phyloP scores from a whole-genome alignment of 805 yeast genomes.

The Metschnikowia cerradonensis region DNA sequence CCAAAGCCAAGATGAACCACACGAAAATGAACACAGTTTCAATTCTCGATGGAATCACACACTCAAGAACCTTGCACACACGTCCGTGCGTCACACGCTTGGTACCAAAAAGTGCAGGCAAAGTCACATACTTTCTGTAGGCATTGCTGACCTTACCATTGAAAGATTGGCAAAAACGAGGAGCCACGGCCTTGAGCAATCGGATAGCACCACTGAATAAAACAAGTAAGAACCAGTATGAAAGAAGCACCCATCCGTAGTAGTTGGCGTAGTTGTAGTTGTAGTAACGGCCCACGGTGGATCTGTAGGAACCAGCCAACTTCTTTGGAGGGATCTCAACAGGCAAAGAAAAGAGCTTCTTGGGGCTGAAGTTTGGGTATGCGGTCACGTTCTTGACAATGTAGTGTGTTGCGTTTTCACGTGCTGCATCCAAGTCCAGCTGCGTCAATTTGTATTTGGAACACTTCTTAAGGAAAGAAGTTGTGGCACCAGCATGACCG shows the following conservation, averaged over 20 bases:
- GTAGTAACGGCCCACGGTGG: conserved; percentile 31
- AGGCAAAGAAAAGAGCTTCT: conserved; percentile 33
- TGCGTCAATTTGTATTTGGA: conserved; percentile 23
- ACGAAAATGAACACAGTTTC: conserved; percentile 23
- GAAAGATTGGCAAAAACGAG: conserved; percentile 27
- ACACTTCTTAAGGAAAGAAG: conserved; percentile 10
- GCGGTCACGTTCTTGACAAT: conserved; percentile 30
- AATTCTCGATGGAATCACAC: conserved; percentile 28
- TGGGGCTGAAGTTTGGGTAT: conserved; percentile 27
- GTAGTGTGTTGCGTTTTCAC: conserved; percentile 39
- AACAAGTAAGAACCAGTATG: conserved; percentile 47
- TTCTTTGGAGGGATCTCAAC: conserved; percentile 22
- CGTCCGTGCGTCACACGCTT: conserved; percentile 9
- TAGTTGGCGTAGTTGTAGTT: conserved; percentile 38
- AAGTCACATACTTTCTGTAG: conserved; percentile 23
- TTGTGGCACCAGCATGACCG: conserved; percentile 21
- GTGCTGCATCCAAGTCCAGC: conserved; percentile 31
- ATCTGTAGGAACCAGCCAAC: conserved; percentile 24
- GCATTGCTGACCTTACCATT: conserved; percentile 28
- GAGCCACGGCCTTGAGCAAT: conserved; percentile 37
- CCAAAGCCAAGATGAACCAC: conserved; percentile 15
- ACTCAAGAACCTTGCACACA: conserved; percentile 16
- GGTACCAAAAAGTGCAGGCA: conserved; percentile 26
- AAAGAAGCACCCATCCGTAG: conserved; percentile 38
- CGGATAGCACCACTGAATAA: conserved; percentile 39